A percentile compares a stretch with the other conserved stretches of the same genome.
Conservation (phyloP, 495 filamentous ascomycete species). For the Podospora pseudopauciseta region DNA sequence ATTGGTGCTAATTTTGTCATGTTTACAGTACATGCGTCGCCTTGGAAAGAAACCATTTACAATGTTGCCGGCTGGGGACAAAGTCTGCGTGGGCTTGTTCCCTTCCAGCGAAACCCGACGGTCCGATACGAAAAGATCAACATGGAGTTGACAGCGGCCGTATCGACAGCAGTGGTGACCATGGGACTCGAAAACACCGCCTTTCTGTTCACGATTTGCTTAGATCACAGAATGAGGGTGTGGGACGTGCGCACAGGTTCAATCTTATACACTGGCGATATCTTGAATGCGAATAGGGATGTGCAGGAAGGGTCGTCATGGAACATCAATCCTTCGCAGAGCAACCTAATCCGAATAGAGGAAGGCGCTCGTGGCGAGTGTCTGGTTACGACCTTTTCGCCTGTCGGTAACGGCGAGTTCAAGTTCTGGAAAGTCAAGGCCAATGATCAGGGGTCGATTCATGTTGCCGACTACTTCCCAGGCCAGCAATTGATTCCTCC, state of each 20-base stretch:
- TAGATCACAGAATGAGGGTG: slow-evolving; percentile 81
- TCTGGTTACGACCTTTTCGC: slow-evolving; percentile 79
- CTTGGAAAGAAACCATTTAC: slow-evolving; percentile 76
- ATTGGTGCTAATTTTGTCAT: slow-evolving; percentile 6
- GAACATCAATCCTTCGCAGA: slow-evolving; percentile 70
- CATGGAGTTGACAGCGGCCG: slow-evolving; percentile 61
- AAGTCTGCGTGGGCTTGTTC: slow-evolving; percentile 66
- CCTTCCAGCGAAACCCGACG: slow-evolving; percentile 63
- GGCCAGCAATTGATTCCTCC: slow-evolving; percentile 59
- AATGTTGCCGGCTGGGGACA: slow-evolving; percentile 75
- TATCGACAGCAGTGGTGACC: slow-evolving; percentile 54
- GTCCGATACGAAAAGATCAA: slow-evolving; percentile 61
- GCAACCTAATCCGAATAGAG: slow-evolving; percentile 68
- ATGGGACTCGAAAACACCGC: slow-evolving; percentile 41
- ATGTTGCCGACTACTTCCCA: slow-evolving; percentile 67
- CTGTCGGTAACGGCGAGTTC: slow-evolving; percentile 81
- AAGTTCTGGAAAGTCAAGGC: slow-evolving; percentile 86
- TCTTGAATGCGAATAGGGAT: slow-evolving; percentile 52
- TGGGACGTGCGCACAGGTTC: slow-evolving; percentile 79
- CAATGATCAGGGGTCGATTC: slow-evolving; percentile 56
- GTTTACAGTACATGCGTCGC: slow-evolving; percentile 39
- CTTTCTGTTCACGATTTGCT: slow-evolving; percentile 76
- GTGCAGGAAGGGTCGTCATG: slow-evolving; percentile 60
- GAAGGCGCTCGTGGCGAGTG: slow-evolving; percentile 63
- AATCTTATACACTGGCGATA: slow-evolving; percentile 66